Evolutionary conservation across 148 eudicot species (phyloP).

Genomic region (Spergularia marina): DNA sequence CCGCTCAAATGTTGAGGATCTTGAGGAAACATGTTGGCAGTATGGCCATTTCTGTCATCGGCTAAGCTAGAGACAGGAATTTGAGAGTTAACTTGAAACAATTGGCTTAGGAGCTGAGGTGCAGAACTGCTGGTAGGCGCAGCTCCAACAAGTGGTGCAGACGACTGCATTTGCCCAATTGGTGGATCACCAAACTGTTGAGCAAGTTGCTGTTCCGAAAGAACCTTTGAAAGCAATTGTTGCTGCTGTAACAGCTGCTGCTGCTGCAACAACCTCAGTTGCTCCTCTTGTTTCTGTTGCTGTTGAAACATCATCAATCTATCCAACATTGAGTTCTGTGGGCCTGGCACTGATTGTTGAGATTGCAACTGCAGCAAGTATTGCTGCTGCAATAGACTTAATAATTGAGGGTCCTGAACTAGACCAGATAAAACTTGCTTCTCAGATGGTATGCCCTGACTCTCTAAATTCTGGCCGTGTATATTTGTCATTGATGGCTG

Average conservation of each 20-base stretch:
- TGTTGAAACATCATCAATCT: constrained; percentile 69
- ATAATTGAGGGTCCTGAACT: constrained; percentile 70
- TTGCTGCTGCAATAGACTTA: constrained; percentile 79
- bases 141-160: constrained; percentile 46
- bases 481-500: constrained; percentile 44
- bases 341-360: constrained; percentile 50
- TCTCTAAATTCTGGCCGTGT: constrained; percentile 47
- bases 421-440: constrained; percentile 64
- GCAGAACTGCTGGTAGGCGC: constrained; percentile 32
- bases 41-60: constrained; percentile 34
- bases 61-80: constrained; percentile 36
- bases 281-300: constrained; percentile 86
- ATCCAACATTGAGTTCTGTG: constrained; percentile 68
- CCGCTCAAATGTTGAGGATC: constrained; percentile 35
- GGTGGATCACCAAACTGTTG: constrained; percentile 52
- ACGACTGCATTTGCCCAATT: constrained; percentile 45
- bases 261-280: constrained; percentile 57
- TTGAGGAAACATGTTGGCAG: constrained; percentile 34
- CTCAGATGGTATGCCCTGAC: constrained; percentile 46
- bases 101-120: constrained; percentile 41
- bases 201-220: constrained; percentile 56
- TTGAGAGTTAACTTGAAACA: constrained; percentile 54
- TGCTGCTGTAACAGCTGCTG: constrained; percentile 62
- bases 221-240: constrained; percentile 68
- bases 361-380: constrained; percentile 69